Base-by-base conservation (phyloP, 768 basidiomycete species). In the Krasilnikovozyma curviuscula region DNA sequence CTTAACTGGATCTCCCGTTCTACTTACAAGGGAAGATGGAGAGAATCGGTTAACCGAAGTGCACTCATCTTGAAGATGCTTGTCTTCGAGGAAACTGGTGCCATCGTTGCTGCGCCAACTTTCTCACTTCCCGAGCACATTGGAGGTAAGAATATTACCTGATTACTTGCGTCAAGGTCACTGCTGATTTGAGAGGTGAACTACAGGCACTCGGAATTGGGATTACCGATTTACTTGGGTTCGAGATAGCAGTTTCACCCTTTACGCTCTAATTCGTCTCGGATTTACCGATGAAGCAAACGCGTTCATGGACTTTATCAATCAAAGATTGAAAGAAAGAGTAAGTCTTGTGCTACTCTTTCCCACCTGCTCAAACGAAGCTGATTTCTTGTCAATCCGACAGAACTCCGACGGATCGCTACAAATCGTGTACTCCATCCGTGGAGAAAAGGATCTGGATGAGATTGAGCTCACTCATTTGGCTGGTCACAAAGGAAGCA, bases 61-160 rank as follows among this genome's bases (percentile, higher is more conserved):
- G 91, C 86, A 1, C 70, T 95, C n/a, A 83, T 86, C 0, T 69
- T 95, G 54, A 97, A 97, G 65, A 71, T 93, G 48, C 70, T 95
- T 52, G 86, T 88, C 38, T 95, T 74, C 47, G 54, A 52, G 45
- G 50, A 52, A 24, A 48, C 60, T 70, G 84, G 88, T 21, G 88
- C 89, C 1, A 81, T 93, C 40, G 80, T 95, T 7, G 91, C 91
- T 0, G 86, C 84, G 54, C 86, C 91, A 0, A 95, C 89, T 0
- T 95, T 97, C 66, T 84, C 83, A 53, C 67, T 95, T 10, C 89
- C 89, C 0, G 89, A 93, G 61, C 80, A 76, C 53, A 81, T 93
- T 28, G 88, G 88, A 0, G 88, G 88, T 1, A 77, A 69, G 88
- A 47, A 91, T 10, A 9, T 31, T 28, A 6, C 29, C 13, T 46